Percentiles rank a stretch among this genome's conserved stretches.
Evolutionary conservation across 1,139 yeast species (phyloP).

Genomic region (Yamadazyma pseudoaaseri): DNA sequence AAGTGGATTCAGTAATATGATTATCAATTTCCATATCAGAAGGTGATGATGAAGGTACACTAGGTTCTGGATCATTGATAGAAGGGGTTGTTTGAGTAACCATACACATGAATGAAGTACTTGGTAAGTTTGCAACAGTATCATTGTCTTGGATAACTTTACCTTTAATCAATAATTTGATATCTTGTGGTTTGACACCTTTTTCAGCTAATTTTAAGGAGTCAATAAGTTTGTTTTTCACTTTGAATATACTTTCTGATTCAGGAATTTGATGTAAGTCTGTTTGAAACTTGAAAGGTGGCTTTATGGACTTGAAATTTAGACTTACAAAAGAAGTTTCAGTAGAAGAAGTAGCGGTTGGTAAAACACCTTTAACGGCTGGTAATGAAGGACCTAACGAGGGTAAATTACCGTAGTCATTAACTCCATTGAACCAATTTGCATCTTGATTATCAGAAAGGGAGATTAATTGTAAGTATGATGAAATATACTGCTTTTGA

Average conservation of each 20-base stretch:
- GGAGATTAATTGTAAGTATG: conserved; percentile 29
- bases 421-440: conserved; percentile 29
- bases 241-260: conserved; percentile 31
- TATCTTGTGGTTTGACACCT: conserved; percentile 26
- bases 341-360: conserved; percentile 14
- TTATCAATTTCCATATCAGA: conserved; percentile 18
- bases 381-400: conserved; percentile 47
- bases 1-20: conserved; percentile 23
- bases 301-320: conserved; percentile 42
- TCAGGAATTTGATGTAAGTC: conserved; percentile 23
- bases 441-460: conserved; percentile 8
- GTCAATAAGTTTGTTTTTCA: conserved; percentile 32
- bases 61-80: conserved; percentile 2
- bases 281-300: conserved; percentile 40
- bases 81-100: conserved; percentile 23
- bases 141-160: conserved; percentile 44
- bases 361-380: conserved; percentile 26
- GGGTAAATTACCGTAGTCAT: conserved; percentile 30
- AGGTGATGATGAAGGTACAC: not conserved
- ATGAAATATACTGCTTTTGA: conserved; percentile 29
- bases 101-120: conserved; percentile 37
- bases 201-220: conserved; percentile 21
- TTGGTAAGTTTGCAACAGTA: conserved; percentile 22
- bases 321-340: conserved; percentile 15
- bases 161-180: conserved; percentile 43